Conservation (phyloP, 306 rosid genomes). For the Malus sieversii region DNA sequence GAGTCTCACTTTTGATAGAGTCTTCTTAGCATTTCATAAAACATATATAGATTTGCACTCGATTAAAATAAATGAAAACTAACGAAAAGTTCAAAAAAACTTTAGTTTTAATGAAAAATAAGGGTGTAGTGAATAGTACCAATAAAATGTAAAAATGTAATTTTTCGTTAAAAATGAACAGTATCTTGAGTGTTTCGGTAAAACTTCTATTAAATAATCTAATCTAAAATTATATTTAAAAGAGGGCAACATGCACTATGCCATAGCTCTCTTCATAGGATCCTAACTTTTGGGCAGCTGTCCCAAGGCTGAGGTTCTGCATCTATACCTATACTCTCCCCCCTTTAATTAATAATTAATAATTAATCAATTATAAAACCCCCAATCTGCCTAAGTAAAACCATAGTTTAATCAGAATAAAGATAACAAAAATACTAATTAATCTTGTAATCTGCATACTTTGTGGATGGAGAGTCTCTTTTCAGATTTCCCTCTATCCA, state of each 20-base stretch:
- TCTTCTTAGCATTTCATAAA: neutral
- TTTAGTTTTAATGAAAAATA: no score
- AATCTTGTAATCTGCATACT: slow-evolving; percentile 34
- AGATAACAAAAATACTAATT: slow-evolving; percentile 10
- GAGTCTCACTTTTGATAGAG: rapidly evolving
- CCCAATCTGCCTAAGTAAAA: slow-evolving; percentile 1
- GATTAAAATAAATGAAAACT: no score
- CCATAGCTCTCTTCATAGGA: slow-evolving; percentile 39
- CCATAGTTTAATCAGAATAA: slow-evolving; percentile 4
- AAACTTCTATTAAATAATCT: neutral
- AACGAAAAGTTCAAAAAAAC: no score
- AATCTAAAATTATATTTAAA: neutral
- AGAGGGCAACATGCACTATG: neutral
- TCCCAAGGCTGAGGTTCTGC: slow-evolving; percentile 28
- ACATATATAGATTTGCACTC: neutral
- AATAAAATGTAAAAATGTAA: rapidly evolving
- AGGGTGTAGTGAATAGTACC: no score
- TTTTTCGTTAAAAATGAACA: no score
- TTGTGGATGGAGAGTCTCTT: slow-evolving; percentile 38
- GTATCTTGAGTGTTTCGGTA: no score
- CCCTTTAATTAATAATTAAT: slow-evolving; percentile 21
- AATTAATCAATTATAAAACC: neutral
- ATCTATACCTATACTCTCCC: neutral
- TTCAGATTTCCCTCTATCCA: slow-evolving; percentile 38
- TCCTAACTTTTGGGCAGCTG: slow-evolving; percentile 30